Base-by-base conservation (phyloP, 2,329 filamentous ascomycete genomes). In the Hypomyces perniciosus region DNA sequence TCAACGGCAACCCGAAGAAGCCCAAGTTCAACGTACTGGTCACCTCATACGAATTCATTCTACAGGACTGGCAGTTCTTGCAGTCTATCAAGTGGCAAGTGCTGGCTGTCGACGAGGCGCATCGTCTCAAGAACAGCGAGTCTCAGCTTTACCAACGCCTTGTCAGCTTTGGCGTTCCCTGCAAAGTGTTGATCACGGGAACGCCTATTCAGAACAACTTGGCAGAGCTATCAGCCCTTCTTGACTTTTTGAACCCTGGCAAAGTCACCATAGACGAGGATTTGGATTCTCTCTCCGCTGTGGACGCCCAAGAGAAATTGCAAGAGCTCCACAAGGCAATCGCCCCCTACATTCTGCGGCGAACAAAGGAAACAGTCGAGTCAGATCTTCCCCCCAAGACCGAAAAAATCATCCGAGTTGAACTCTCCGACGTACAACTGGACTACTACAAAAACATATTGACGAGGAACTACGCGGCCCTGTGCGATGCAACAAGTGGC, bases 401-500 rank as follows among this genome's bases (percentile, higher is more conserved):
- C 0, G 93, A 99, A 68, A 99, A 97, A 74, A 99, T 99, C 58
- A 95, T 99, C 65, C 90, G 95, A 50, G 93, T 99, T 38, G 93
- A 97, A 68, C 77, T 99, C 46, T 95, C 93, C 0, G 93, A 99
- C 68, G 85, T 97, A 29, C 93, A 99, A 65, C 76, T 97, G 8
- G 92, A 99, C 57, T 97, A 96, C 68, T 99, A 99, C 76, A 97
- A 97, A 72, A 97, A 97, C 64, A 97, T 99, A 53, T 77, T 99
- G 27, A 97, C 93, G 0, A 85, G 92, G 62, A 99, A 99, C 65
- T 99, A 99, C 62, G 84, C 90, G 30, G 93, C 92, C 3, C 78
- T 99, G 31, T 96, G 95, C 61, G 88, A 96, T 63, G 92, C 90
- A 42, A 85, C 86, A 41, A 89, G 83, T 54, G 93, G 92, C 5